These are phyloP conservation scores for Backusella luteola DNA, from an alignment of 192 early-diverging fungal species.

Conservation along the genomic window DNA sequence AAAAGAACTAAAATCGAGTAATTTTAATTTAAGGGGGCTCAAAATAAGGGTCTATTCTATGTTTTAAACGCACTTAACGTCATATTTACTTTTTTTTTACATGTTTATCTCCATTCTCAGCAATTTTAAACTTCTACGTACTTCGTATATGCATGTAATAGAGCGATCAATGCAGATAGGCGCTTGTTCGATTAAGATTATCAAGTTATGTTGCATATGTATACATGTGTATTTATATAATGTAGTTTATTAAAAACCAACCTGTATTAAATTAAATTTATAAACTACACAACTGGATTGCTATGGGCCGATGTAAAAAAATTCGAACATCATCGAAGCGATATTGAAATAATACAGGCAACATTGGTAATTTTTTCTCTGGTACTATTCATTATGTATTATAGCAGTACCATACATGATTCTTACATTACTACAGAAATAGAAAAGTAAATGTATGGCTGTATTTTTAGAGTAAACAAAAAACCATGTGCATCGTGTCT, in stretches of 20 bases:
- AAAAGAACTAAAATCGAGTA: background rate
- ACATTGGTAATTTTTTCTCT: too few relatives aligned
- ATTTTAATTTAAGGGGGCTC: background rate
- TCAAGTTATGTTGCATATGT: background rate
- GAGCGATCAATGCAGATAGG: background rate
- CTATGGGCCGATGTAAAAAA: background rate
- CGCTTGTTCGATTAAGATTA: background rate
- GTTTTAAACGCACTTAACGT: background rate
- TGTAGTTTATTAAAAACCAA: background rate
- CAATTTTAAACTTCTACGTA: background rate
- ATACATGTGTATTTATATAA: too few relatives aligned
- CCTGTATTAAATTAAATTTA: background rate
- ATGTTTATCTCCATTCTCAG: background rate
- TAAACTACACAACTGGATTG: background rate
- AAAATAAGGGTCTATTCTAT: background rate
- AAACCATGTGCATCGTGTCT: too few relatives aligned
- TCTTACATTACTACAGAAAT: too few relatives aligned
- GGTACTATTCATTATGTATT: too few relatives aligned
- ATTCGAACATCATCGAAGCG: background rate
- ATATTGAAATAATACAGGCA: too few relatives aligned
- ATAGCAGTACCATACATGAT: too few relatives aligned
- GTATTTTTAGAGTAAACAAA: too few relatives aligned
- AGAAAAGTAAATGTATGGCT: too few relatives aligned
- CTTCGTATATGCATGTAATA: background rate
- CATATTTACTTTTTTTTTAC: background rate